A percentile compares a stretch with the other conserved stretches of the same genome.
phyloP scores from a whole-genome alignment of 139 green algal species.

The Chara braunii region DNA sequence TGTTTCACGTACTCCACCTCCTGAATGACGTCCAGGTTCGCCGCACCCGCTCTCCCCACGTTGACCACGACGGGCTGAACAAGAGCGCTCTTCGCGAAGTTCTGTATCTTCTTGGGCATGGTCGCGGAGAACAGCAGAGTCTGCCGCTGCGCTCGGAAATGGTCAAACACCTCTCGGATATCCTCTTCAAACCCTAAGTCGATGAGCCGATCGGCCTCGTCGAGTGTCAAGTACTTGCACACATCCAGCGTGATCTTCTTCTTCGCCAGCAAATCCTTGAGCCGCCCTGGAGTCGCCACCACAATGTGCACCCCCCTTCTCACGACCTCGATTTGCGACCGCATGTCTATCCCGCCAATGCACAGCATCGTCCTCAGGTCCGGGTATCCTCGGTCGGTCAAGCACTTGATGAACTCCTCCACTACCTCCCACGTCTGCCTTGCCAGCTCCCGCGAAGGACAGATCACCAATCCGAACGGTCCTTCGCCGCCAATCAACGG shows the following conservation, averaged over 20 bases:
- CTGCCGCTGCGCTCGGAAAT: constrained; percentile 83
- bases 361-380: constrained; percentile 76
- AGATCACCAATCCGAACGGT: constrained; percentile 83
- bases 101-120: constrained; percentile 96
- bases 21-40: constrained; percentile 95
- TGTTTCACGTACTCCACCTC: constrained; percentile 97
- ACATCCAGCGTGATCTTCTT: constrained; percentile 82
- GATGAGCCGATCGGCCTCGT: constrained; percentile 98
- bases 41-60: constrained; percentile 79
- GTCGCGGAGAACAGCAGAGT: constrained; percentile 97
- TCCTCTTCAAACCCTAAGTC: constrained; percentile 94
- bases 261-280: constrained; percentile 93
- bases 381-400: constrained; percentile 51
- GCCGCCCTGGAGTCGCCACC: constrained; percentile 81
- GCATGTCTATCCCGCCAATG: constrained; percentile 81
- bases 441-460: constrained; percentile 88
- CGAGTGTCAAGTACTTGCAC: constrained; percentile 86
- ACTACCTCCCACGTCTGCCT: constrained; percentile 77
- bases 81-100: constrained; percentile 90
- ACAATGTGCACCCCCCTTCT: constrained; percentile 77
- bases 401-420: constrained; percentile 49
- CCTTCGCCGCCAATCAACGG: constrained; percentile 75
- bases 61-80: constrained; percentile 88
- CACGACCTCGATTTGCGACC: constrained; percentile 42
- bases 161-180: constrained; percentile 61